Conservation (phyloP, 345 rosid genomes). For the Psidium guajava region DNA sequence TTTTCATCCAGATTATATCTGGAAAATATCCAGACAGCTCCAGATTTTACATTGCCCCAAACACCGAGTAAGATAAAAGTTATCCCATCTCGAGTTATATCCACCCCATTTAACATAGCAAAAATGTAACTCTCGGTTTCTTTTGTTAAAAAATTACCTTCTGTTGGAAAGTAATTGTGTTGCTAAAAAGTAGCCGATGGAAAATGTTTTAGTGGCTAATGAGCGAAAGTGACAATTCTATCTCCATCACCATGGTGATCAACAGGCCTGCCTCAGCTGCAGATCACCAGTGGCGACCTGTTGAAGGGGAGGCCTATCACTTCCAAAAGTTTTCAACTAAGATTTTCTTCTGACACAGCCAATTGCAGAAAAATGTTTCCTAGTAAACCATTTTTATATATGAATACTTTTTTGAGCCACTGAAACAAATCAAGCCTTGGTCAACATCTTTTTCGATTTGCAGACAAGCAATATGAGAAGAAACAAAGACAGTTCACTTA, state of each 20-base stretch:
- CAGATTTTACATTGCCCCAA: background rate
- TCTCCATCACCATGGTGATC: too few relatives aligned
- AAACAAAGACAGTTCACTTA: slow-evolving; percentile 22
- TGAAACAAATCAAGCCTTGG: background rate
- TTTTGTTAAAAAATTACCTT: background rate
- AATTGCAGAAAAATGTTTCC: background rate
- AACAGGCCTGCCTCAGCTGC: background rate
- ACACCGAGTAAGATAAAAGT: background rate
- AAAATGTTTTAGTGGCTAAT: too few relatives aligned
- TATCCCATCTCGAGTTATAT: background rate
- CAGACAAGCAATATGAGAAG: background rate
- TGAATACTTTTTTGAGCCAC: background rate
- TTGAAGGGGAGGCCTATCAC: background rate
- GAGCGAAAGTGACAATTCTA: too few relatives aligned
- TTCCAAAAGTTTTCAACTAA: background rate
- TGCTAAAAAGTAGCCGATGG: background rate
- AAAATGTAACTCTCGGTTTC: background rate
- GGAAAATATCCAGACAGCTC: background rate
- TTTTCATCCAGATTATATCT: background rate
- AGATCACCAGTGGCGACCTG: background rate
- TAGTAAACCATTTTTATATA: background rate
- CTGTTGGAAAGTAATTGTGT: background rate
- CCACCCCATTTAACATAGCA: background rate
- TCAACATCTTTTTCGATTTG: background rate
- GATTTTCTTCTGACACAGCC: background rate